phyloP scores from a whole-genome alignment of 1,284 basidiomycete species.

The Cryptococcus neoformans region DNA sequence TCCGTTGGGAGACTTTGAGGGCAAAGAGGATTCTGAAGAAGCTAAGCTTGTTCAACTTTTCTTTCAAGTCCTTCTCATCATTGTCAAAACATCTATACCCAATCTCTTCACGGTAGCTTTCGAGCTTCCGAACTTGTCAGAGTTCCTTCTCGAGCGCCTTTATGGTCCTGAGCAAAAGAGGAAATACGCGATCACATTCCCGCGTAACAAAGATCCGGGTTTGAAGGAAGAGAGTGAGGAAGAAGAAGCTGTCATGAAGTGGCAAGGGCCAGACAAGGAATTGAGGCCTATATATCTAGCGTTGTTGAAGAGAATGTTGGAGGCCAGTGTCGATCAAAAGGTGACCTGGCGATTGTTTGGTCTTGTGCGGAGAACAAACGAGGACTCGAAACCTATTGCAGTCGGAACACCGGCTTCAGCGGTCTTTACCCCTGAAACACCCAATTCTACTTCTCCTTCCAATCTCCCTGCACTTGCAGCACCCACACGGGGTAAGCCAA shows the following conservation, averaged over 20 bases:
- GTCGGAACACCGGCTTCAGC: background rate
- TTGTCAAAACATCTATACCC: conserved; percentile 19
- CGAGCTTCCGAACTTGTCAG: conserved; percentile 29
- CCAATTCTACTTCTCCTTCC: background rate
- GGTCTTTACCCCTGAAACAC: conserved; percentile 1
- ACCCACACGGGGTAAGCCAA: conserved; percentile 9
- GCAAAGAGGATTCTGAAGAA: conserved; percentile 1
- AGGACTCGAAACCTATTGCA: conserved; percentile 1
- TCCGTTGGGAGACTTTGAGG: conserved; percentile 5
- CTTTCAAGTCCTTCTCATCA: conserved; percentile 23
- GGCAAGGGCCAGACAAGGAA: conserved; percentile 17
- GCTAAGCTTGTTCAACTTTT: conserved; percentile 19
- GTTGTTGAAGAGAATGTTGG: conserved; percentile 31
- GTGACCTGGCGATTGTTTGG: conserved; percentile 41
- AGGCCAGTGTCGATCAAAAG: conserved; percentile 33
- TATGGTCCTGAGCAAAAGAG: conserved; percentile 30
- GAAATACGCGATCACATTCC: conserved; percentile 36
- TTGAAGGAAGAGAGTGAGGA: conserved; percentile 12
- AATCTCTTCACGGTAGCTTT: conserved; percentile 29
- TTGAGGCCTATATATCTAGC: conserved; percentile 32
- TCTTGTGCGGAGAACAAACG: conserved; percentile 15
- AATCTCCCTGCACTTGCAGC: background rate
- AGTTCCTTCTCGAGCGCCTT: conserved; percentile 33
- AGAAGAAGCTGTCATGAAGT: conserved; percentile 5
- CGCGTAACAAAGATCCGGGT: background rate